Conservation (phyloP, 257 asterid species). For the Solanum medicagineum region DNA sequence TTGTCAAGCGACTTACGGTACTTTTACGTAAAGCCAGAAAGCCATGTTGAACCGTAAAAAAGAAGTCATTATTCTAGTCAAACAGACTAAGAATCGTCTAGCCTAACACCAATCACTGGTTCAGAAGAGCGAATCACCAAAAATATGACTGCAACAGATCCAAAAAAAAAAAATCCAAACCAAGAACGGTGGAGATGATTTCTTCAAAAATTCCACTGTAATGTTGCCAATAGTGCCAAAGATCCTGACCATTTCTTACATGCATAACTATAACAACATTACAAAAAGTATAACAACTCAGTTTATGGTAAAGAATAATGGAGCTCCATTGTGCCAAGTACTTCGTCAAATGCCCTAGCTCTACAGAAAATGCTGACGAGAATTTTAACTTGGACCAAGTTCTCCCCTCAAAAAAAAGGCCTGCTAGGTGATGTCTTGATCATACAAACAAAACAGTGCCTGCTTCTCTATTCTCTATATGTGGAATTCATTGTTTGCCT, state of each 20-base stretch:
- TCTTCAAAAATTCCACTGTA: neutral
- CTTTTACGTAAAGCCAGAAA: neutral
- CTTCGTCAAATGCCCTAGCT: neutral
- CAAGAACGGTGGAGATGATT: neutral
- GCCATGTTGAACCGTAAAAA: neutral
- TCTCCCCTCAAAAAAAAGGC: neutral
- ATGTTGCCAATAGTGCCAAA: neutral
- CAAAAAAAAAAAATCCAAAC: neutral
- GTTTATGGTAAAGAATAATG: neutral
- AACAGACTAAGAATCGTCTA: neutral
- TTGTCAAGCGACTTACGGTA: too few species aligned
- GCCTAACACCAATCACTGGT: neutral
- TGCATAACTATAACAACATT: neutral
- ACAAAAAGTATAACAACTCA: neutral
- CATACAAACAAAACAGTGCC: neutral
- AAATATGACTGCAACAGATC: neutral
- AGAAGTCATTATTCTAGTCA: neutral
- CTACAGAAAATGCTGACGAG: neutral
- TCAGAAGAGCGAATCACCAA: neutral
- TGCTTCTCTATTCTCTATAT: neutral
- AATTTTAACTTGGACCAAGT: neutral
- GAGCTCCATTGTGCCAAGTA: neutral
- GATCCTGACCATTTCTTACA: neutral
- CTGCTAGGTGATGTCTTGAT: neutral
- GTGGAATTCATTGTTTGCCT: neutral